Evolutionary conservation across 495 filamentous ascomycete genomes (phyloP).

Genomic region (Penicillium manginii): DNA sequence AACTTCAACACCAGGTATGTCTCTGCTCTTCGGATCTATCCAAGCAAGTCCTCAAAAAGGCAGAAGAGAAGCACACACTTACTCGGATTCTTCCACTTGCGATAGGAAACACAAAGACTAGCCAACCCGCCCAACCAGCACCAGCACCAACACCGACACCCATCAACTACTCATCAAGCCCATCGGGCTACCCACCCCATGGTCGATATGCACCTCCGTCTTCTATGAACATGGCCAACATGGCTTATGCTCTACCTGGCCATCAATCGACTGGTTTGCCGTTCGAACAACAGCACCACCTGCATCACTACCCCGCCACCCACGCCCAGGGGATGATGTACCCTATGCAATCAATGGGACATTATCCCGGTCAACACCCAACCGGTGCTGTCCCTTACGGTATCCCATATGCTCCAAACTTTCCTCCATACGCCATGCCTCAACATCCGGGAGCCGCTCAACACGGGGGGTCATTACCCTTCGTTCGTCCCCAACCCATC

Average conservation of each 20-base stretch:
- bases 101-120: constrained; percentile 22
- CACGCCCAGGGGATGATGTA: constrained; percentile 40
- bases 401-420: constrained; percentile 33
- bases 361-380: constrained; percentile 38
- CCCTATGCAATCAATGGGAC: constrained; percentile 37
- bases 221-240: constrained; percentile 49
- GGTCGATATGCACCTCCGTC: constrained; percentile 35
- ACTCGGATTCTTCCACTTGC: constrained; percentile 11
- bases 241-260: constrained; percentile 49
- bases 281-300: constrained; percentile 34
- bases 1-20: constrained; percentile 32
- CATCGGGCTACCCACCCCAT: constrained; percentile 23
- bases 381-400: constrained; percentile 32
- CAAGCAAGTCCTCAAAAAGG: neutral
- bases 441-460: constrained; percentile 27
- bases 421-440: constrained; percentile 34
- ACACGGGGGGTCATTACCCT: constrained; percentile 37
- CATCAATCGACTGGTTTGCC: constrained; percentile 35
- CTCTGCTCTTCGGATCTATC: neutral
- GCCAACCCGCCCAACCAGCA: constrained; percentile 23
- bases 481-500: constrained; percentile 25
- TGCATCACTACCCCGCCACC: constrained; percentile 36
- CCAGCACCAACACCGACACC: constrained; percentile 29
- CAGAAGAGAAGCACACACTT: constrained; percentile 11
- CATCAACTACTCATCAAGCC: constrained; percentile 26